phyloP scores from a whole-genome alignment of 106 monocot genomes.

The Dendrobium huoshanense region DNA sequence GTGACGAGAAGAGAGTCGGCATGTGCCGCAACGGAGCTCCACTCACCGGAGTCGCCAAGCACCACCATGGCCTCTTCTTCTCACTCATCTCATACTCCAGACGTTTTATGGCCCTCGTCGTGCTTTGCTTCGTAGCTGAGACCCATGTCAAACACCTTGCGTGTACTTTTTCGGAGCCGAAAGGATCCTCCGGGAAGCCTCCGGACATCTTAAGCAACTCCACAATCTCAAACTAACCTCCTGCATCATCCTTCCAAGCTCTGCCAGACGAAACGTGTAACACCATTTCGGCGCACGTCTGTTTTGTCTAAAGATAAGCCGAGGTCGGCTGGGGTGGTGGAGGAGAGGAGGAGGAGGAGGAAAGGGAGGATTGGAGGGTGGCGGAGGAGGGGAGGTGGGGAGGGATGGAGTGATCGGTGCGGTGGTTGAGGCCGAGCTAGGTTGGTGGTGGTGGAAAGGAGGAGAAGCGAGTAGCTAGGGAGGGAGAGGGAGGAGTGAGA shows the following conservation, averaged over 20 bases:
- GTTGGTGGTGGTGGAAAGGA: conserved; percentile 16
- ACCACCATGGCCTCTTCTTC: conserved; percentile 12
- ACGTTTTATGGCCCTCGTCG: not conserved
- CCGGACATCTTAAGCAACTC: conserved; percentile 18
- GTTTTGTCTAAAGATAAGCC: conserved; percentile 14
- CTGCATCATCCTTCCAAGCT: conserved; percentile 19
- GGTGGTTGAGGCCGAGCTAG: conserved; percentile 43
- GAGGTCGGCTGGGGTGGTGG: not conserved
- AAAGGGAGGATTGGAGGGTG: conserved; percentile 2
- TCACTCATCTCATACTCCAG: conserved; percentile 31
- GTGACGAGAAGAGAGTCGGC: conserved; percentile 40
- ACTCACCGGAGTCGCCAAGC: conserved; percentile 24
- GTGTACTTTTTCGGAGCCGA: conserved; percentile 1
- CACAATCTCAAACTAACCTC: conserved; percentile 39
- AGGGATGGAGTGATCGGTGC: conserved; percentile 36
- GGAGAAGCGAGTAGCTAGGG: not conserved
- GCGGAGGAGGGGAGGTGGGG: conserved; percentile 23
- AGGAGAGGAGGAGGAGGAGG: not conserved
- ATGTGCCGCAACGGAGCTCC: conserved; percentile 9
- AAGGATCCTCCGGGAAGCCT: conserved; percentile 11
- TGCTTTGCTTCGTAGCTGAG: conserved; percentile 1
- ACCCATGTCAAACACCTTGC: conserved; percentile 41
- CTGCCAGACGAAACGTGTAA: conserved; percentile 17
- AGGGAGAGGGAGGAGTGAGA: not conserved
- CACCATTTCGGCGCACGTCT: conserved; percentile 11